Evolutionary conservation across 2,329 filamentous ascomycete species (phyloP), one percentile per base, ranked within the genome.

Genomic region (Corinectria fuckeliana): DNA sequence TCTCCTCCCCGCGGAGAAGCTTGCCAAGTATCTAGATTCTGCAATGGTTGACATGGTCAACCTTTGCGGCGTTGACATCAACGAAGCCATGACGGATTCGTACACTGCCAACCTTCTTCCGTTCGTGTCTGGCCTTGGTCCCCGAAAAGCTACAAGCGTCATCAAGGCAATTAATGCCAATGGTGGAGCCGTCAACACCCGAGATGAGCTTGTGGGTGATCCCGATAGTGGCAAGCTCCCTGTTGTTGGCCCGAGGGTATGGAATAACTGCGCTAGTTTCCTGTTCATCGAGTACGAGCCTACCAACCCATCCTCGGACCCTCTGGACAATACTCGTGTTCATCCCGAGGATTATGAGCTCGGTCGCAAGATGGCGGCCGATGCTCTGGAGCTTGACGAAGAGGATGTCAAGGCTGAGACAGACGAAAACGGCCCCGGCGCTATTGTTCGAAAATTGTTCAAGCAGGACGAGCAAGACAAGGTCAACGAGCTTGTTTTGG

Each of bases 41-140:
- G 92, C 94, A 42, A 91, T 99, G 87, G 94, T 99, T 10, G 95
- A 99, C 74, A 97, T 97, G 85, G 95, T 99, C 68, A 99, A 99
- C 74, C 87, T 99, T 41, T 93, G 93, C 44, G 95, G 95, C 72
- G 92, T 99, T 34, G 92, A 98, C 70, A 90, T 99, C 72, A 97
- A 97, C 69, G 93, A 97, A 66, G 93, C 93, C 13, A 88, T 96
- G 56, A 84, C 83, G 39, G 92, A 97, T 74, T 74, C 87, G 1
- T 92, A 95, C 70, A 90, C 91, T 8, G 92, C 93, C 13, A 95
- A 94, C 65, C 84, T 99, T 1, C 82, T 99, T 34, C 93, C 93
- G 4, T 99, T 93, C 69, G 87, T 99, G 20, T 92, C 92, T 68
- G 95, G 95, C 67, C 84, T 99, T 23, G 95, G 95, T 18, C 93